Conservation (phyloP, 257 asterid genomes). For the Solanum arcanum region DNA sequence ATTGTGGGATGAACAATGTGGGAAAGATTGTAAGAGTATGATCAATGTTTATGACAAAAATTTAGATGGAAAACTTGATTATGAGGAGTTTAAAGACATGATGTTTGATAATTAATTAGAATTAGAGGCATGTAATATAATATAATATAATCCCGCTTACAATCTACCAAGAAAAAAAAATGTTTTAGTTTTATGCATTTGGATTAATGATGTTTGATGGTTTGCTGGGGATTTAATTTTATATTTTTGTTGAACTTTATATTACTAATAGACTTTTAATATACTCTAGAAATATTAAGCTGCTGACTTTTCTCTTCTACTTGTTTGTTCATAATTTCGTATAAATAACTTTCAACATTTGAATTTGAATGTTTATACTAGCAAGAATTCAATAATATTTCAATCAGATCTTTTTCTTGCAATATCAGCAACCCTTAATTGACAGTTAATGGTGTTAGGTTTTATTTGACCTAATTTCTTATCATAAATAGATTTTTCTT, state of each 20-base stretch:
- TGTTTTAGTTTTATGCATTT: background rate
- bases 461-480: no score
- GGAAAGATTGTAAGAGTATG: conserved; percentile 29
- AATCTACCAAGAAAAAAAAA: background rate
- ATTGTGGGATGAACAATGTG: conserved; percentile 14
- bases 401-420: background rate
- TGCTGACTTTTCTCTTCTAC: background rate
- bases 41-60: conserved; percentile 34
- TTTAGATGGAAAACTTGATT: conserved; percentile 53
- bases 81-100: conserved; percentile 57
- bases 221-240: background rate
- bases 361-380: background rate
- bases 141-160: background rate
- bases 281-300: background rate
- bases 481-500: no score
- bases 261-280: background rate
- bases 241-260: background rate
- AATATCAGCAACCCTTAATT: background rate
- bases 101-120: conserved; percentile 10
- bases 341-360: background rate
- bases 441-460: background rate
- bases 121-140: background rate
- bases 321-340: background rate
- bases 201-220: background rate
- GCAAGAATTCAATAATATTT: background rate